A percentile compares a stretch with the other conserved stretches of the same genome.
Evolutionary conservation across 108 stramenopile species (phyloP).

Genomic region (Parmales sp.): DNA sequence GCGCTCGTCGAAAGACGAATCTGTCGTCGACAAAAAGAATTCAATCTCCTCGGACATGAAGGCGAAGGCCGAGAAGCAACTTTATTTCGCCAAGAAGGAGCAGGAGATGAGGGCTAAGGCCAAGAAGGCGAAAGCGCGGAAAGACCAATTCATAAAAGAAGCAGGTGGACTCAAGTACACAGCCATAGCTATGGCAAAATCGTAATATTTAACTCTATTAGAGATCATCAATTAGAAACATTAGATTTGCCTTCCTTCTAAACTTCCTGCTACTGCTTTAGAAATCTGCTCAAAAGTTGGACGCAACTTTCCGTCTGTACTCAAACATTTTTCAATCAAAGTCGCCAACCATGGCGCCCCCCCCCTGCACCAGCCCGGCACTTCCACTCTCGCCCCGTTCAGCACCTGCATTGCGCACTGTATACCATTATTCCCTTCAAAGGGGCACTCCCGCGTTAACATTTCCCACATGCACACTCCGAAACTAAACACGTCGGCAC

Average conservation of each 20-base stretch:
- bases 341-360: constrained; percentile 47
- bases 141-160: constrained; percentile 25
- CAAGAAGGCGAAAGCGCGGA: constrained; percentile 25
- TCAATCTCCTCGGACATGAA: too few species aligned
- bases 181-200: constrained; percentile 31
- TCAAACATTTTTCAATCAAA: constrained; percentile 59
- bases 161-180: constrained; percentile 34
- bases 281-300: constrained; percentile 64
- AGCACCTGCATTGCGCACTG: constrained; percentile 76
- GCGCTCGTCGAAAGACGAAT: too few species aligned
- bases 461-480: constrained; percentile 73
- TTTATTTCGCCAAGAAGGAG: constrained; percentile 24
- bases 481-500: constrained; percentile 58
- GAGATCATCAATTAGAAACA: neutral
- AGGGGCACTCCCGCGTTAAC: constrained; percentile 68
- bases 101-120: constrained; percentile 28
- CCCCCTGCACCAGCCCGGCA: constrained; percentile 62
- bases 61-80: too few species aligned
- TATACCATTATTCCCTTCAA: constrained; percentile 76
- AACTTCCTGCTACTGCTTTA: constrained; percentile 12
- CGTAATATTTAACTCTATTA: neutral
- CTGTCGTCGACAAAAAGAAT: too few species aligned
- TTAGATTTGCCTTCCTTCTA: neutral
- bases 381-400: constrained; percentile 61
- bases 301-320: constrained; percentile 47